phyloP scores from a whole-genome alignment of 441 rosid species.

The Syzygium malaccense region DNA sequence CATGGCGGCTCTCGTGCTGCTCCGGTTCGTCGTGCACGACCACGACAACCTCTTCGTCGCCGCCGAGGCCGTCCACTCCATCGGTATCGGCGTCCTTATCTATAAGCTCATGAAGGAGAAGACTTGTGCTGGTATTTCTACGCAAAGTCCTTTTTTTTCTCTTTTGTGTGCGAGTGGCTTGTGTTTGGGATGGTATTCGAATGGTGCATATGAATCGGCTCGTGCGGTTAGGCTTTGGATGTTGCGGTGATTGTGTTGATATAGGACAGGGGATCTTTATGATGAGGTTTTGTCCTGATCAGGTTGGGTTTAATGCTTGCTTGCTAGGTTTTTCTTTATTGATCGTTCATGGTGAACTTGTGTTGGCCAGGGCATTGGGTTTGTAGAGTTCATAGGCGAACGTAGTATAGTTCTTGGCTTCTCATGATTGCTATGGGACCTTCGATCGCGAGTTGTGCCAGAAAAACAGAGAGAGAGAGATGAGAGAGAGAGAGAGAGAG shows the following conservation, averaged over 20 bases:
- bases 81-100: conserved; percentile 89
- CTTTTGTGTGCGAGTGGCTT: neutral
- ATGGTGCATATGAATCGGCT: neutral
- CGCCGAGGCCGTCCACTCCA: conserved; percentile 94
- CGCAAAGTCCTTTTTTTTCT: neutral
- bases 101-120: conserved; percentile 95
- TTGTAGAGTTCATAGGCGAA: neutral
- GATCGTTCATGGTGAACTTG: neutral
- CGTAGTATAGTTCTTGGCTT: neutral
- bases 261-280: neutral
- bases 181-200: neutral
- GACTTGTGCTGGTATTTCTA: conserved; percentile 84
- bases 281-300: neutral
- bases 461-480: neutral
- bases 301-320: neutral
- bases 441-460: neutral
- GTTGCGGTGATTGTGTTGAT: neutral
- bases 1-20: conserved; percentile 78
- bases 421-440: neutral
- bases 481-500: neutral
- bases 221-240: neutral
- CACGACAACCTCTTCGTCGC: conserved; percentile 98
- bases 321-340: neutral
- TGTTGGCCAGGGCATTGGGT: neutral
- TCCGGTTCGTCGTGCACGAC: conserved; percentile 88